phyloP scores from a whole-genome alignment of 2,329 filamentous ascomycete species.

The Pseudogymnoascus sp. region DNA sequence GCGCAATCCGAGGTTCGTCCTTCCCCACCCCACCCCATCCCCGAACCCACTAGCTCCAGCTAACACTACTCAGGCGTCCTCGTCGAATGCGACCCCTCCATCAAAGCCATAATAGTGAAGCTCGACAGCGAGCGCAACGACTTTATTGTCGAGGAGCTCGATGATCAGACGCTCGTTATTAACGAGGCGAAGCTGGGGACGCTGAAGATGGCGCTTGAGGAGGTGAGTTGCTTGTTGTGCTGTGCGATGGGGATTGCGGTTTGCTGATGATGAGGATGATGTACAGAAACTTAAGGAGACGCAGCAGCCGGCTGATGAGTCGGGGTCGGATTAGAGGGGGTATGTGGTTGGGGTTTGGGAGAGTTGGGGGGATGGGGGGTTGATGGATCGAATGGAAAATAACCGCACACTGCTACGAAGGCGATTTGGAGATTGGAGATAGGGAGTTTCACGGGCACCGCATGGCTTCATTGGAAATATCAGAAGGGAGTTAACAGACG shows the following conservation, averaged over 20 bases:
- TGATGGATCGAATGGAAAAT: no score
- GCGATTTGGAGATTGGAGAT: neutral
- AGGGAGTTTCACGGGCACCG: neutral
- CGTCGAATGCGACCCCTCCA: conserved; percentile 76
- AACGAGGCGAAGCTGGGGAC: conserved; percentile 63
- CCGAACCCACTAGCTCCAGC: no score
- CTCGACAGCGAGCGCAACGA: conserved; percentile 64
- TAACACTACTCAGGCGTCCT: conserved; percentile 49
- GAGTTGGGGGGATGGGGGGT: no score
- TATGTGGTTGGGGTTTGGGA: neutral
- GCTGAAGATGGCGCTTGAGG: conserved; percentile 61
- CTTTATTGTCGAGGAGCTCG: conserved; percentile 72
- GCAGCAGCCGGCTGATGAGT: conserved; percentile 19
- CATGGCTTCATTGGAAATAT: neutral
- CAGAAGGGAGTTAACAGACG: neutral
- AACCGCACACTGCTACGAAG: neutral
- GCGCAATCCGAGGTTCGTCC: neutral
- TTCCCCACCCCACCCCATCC: neutral
- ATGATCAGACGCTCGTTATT: conserved; percentile 66
- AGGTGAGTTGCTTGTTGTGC: conserved; percentile 38
- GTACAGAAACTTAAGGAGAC: conserved; percentile 25
- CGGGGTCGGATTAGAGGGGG: conserved; percentile 16
- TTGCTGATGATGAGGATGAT: conserved; percentile 8
- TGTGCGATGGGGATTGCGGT: neutral
- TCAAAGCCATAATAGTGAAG: conserved; percentile 75